phyloP scores from a whole-genome alignment of 257 asterid genomes.

The Lithospermum erythrorhizon region DNA sequence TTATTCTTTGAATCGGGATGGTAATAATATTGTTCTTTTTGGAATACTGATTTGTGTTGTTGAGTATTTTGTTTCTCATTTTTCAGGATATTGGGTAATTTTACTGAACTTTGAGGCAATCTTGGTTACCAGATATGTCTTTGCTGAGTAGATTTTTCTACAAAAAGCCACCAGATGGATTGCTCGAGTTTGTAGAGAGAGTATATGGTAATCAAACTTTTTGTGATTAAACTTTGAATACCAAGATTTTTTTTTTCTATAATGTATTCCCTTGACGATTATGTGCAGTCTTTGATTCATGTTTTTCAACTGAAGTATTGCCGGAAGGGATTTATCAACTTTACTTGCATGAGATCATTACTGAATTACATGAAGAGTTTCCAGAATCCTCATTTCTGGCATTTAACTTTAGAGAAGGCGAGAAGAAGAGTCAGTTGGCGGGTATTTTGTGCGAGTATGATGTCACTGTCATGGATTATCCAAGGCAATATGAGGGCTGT shows the following conservation, averaged over 20 bases:
- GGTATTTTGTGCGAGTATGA: slow-evolving; percentile 78
- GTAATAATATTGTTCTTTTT: not conserved
- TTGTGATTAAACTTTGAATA: not conserved
- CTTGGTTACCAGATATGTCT: slow-evolving; percentile 43
- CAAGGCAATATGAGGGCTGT: slow-evolving; percentile 97
- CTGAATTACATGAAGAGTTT: slow-evolving; percentile 80
- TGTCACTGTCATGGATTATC: slow-evolving; percentile 88
- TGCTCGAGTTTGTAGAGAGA: slow-evolving; percentile 81
- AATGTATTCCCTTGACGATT: slow-evolving; percentile 13
- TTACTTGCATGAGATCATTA: slow-evolving; percentile 78
- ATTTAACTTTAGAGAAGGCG: slow-evolving; percentile 92
- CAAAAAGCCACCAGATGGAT: slow-evolving; percentile 95
- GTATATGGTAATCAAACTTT: slow-evolving; percentile 57
- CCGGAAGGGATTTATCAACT: slow-evolving; percentile 87
- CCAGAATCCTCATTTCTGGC: slow-evolving; percentile 88
- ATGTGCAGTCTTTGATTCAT: slow-evolving; percentile 89
- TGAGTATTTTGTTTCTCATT: slow-evolving; percentile 6
- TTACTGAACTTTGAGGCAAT: slow-evolving; percentile 20
- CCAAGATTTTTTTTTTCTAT: slow-evolving; percentile 3
- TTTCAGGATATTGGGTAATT: slow-evolving; percentile 22
- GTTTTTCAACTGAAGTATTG: slow-evolving; percentile 92
- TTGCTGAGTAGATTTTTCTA: slow-evolving; percentile 86
- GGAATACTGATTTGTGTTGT: not conserved
- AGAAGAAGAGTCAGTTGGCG: slow-evolving; percentile 81
- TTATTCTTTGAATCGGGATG: too few species aligned